These are phyloP conservation scores for Adansonia gregorii DNA, from an alignment of 441 rosid species.

Conservation along the genomic window DNA sequence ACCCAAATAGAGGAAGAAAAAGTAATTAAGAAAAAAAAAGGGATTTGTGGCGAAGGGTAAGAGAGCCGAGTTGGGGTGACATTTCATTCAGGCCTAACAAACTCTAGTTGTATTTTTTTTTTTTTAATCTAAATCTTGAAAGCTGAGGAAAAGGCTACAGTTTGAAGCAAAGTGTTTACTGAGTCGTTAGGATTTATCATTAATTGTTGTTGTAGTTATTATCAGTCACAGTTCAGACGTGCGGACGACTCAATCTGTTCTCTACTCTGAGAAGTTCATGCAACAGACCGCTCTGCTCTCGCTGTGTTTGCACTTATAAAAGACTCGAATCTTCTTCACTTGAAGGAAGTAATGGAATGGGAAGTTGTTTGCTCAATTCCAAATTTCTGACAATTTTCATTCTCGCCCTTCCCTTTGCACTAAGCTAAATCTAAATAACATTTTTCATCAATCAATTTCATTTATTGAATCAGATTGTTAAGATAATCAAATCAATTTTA, in stretches of 20 bases:
- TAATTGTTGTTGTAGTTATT: constrained; percentile 28
- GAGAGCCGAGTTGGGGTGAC: background rate
- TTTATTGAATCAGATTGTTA: too few species aligned
- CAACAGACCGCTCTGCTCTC: constrained; percentile 2
- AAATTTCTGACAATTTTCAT: too few species aligned
- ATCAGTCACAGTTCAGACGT: constrained; percentile 31
- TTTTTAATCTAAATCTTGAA: constrained; percentile 2
- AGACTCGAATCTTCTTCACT: constrained; percentile 8
- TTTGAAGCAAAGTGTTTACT: constrained; percentile 14
- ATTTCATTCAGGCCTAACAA: constrained; percentile 25
- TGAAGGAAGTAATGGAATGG: too few species aligned
- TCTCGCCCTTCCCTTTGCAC: too few species aligned
- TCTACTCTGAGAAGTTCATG: background rate
- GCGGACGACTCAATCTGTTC: constrained; percentile 36
- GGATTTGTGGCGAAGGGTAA: background rate
- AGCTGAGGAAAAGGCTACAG: constrained; percentile 18
- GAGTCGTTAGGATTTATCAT: constrained; percentile 34
- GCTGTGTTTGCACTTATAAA: constrained; percentile 10
- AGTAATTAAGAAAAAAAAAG: too few species aligned
- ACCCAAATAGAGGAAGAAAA: background rate
- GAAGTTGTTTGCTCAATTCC: too few species aligned
- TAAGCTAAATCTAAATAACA: too few species aligned
- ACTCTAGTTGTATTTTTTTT: constrained; percentile 4
- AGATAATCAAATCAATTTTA: too few species aligned
- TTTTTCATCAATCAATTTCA: too few species aligned